phyloP scores from a whole-genome alignment of 2,329 filamentous ascomycete species.

The Neonectria hederae region DNA sequence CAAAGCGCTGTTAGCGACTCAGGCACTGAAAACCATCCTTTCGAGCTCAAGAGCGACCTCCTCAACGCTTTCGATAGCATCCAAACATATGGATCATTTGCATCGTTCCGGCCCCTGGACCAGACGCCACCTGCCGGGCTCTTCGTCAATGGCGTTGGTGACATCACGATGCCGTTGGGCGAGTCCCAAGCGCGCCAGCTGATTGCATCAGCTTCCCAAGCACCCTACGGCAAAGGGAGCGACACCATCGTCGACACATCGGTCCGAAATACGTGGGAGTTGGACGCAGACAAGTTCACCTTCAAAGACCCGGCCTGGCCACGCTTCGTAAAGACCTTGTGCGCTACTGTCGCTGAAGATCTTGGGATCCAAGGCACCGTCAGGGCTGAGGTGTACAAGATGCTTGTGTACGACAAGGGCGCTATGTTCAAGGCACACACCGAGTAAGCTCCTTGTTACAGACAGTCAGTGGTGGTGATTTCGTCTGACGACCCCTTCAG shows the following conservation, averaged over 20 bases:
- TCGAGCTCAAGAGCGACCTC: background rate
- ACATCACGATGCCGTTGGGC: background rate
- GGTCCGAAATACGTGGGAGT: slow-evolving; percentile 55
- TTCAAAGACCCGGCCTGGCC: slow-evolving; percentile 50
- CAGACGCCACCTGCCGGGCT: background rate
- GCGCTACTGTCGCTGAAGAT: slow-evolving; percentile 35
- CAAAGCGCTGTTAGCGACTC: background rate
- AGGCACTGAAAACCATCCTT: background rate
- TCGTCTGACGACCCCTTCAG: background rate
- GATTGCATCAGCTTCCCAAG: slow-evolving; percentile 30
- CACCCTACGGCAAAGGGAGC: slow-evolving; percentile 51
- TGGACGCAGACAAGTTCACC: slow-evolving; percentile 51
- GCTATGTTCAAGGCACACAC: slow-evolving; percentile 59
- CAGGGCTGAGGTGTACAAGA: slow-evolving; percentile 54
- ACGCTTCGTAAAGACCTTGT: slow-evolving; percentile 35
- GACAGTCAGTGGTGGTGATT: no score
- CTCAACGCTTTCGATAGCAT: background rate
- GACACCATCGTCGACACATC: slow-evolving; percentile 52
- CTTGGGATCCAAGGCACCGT: slow-evolving; percentile 47
- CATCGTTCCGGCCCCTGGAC: background rate
- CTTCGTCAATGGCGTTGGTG: background rate
- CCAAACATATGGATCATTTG: background rate
- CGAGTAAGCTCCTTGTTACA: slow-evolving; percentile 41
- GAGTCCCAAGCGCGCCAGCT: background rate
- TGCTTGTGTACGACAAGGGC: slow-evolving; percentile 60